Evolutionary conservation across 2,329 filamentous ascomycete genomes (phyloP).

Genomic region (Pseudocercospora macadamiae): DNA sequence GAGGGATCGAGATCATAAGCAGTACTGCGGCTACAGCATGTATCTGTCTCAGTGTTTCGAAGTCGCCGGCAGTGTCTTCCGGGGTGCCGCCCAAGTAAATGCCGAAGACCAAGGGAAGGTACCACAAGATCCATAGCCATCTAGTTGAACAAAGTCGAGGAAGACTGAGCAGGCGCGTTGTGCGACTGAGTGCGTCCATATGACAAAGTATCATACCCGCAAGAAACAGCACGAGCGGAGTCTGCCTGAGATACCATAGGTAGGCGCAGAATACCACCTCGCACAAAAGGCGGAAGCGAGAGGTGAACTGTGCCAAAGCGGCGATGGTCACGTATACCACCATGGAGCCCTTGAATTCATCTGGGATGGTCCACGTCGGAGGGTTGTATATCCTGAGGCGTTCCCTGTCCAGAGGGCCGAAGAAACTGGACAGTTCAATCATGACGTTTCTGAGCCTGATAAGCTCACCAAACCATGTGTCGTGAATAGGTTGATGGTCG

Average conservation of each 20-base stretch:
- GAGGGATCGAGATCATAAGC: conserved; percentile 48
- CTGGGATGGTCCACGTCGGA: conserved; percentile 22
- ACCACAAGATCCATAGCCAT: neutral
- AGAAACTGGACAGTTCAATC: neutral
- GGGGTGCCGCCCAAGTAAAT: neutral
- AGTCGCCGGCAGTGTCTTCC: neutral
- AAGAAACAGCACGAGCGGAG: neutral
- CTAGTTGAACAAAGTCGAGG: neutral
- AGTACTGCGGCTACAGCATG: neutral
- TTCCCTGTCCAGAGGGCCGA: neutral
- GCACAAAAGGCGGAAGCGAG: conserved; percentile 59
- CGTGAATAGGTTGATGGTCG: neutral
- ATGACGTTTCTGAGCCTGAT: neutral
- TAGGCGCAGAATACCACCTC: conserved; percentile 61
- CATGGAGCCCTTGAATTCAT: conserved; percentile 17
- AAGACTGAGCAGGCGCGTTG: neutral
- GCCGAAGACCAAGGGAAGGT: neutral
- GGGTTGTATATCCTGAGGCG: conserved; percentile 14
- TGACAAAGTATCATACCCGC: neutral
- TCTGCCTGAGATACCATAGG: conserved; percentile 43
- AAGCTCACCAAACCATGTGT: neutral
- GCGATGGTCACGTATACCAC: conserved; percentile 44
- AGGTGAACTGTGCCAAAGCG: conserved; percentile 60
- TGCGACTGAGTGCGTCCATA: neutral
- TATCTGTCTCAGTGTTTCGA: neutral